Conservation (phyloP, 106 monocot genomes). For the Acorus calamus region DNA sequence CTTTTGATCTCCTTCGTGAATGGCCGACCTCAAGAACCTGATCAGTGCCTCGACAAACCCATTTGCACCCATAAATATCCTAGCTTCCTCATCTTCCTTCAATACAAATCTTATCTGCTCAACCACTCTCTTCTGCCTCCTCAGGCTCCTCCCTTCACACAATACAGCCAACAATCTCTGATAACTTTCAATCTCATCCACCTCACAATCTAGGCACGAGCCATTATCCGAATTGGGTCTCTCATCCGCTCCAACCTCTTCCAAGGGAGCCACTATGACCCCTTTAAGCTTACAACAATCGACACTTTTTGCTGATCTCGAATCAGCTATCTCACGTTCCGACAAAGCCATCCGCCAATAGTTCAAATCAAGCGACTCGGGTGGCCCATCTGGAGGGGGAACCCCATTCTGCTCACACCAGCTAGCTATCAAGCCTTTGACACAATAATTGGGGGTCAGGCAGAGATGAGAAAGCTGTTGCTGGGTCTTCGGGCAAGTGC, state of each 20-base stretch:
- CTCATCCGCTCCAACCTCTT: too few relatives aligned
- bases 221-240: conserved; percentile 16
- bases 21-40: conserved; percentile 47
- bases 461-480: conserved; percentile 27
- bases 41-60: conserved; percentile 77
- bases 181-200: conserved; percentile 37
- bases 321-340: conserved; percentile 26
- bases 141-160: conserved; percentile 20
- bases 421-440: conserved; percentile 80
- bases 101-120: conserved; percentile 73
- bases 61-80: conserved; percentile 82
- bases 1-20: conserved; percentile 52
- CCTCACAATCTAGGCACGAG: conserved; percentile 18
- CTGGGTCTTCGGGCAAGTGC: conserved; percentile 7
- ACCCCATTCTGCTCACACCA: conserved; percentile 90
- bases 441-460: conserved; percentile 84
- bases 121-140: conserved; percentile 36
- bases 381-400: conserved; percentile 58
- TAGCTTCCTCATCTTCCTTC: conserved; percentile 80
- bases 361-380: conserved; percentile 59
- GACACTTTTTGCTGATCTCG: conserved; percentile 22
- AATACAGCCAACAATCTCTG: conserved; percentile 44
- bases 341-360: conserved; percentile 43
- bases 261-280: conserved; percentile 24
- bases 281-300: conserved; percentile 44